Evolutionary conservation across 371 early-diverging fungal species (phyloP).

Genomic region (Rhizopus arrhizus): DNA sequence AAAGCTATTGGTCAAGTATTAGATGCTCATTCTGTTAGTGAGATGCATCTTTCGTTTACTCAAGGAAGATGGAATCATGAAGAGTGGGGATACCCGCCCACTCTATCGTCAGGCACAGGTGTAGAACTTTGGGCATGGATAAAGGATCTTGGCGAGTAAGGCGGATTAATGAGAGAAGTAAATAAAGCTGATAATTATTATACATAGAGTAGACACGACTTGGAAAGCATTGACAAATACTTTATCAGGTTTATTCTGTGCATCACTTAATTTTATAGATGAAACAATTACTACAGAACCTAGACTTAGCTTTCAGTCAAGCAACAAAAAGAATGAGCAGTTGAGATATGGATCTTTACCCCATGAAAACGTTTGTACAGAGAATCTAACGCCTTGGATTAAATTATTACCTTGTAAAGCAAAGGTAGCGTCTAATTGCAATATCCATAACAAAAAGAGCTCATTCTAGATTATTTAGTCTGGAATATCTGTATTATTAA

Average conservation of each 20-base stretch:
- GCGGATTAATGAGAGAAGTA: neutral
- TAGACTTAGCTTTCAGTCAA: slow-evolving; percentile 57
- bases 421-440: slow-evolving; percentile 48
- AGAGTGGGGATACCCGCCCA: slow-evolving; percentile 74
- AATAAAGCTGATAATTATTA: neutral
- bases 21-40: slow-evolving; percentile 70
- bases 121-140: slow-evolving; percentile 85
- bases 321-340: slow-evolving; percentile 21
- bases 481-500: slow-evolving; percentile 83
- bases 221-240: slow-evolving; percentile 92
- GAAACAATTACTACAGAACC: slow-evolving; percentile 77
- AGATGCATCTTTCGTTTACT: slow-evolving; percentile 86
- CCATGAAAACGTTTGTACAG: slow-evolving; percentile 94
- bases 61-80: slow-evolving; percentile 88
- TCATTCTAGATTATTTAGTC: slow-evolving; percentile 45
- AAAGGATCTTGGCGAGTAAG: slow-evolving; percentile 53
- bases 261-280: slow-evolving; percentile 92
- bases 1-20: slow-evolving; percentile 86
- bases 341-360: slow-evolving; percentile 82
- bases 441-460: too few relatives aligned
- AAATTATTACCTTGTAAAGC: slow-evolving; percentile 93
- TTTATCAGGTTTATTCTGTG: slow-evolving; percentile 91
- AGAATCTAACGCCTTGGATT: slow-evolving; percentile 96
- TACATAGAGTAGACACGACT: slow-evolving; percentile 59
- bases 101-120: slow-evolving; percentile 68